These are phyloP conservation scores for Pythium utonaiense DNA, from an alignment of 352 stramenopile genomes.

Conservation along the genomic window DNA sequence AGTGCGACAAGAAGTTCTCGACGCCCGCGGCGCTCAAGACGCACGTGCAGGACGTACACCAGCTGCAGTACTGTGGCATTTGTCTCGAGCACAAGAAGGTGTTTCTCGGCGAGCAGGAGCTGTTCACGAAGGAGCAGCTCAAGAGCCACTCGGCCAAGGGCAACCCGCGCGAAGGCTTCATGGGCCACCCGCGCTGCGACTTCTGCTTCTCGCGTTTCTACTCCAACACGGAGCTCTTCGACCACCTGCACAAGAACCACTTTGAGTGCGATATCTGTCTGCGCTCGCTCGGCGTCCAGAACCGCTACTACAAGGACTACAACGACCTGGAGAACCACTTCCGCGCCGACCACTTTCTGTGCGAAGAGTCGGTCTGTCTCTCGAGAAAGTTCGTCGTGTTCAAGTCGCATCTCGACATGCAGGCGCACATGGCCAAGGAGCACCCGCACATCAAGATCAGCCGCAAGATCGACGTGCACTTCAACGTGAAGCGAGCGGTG, in stretches of 20 bases:
- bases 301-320: constrained; percentile 92
- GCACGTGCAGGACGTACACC: constrained; percentile 69
- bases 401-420: constrained; percentile 80
- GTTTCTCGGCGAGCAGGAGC: constrained; percentile 75
- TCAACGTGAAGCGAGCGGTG: constrained; percentile 63
- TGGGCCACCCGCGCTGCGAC: constrained; percentile 84
- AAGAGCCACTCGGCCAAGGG: constrained; percentile 77
- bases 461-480: constrained; percentile 86
- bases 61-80: constrained; percentile 76
- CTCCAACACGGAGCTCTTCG: constrained; percentile 83
- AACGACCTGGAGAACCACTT: constrained; percentile 90
- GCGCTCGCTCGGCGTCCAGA: constrained; percentile 68
- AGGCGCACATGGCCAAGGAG: constrained; percentile 74
- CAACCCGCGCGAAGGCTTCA: constrained; percentile 69
- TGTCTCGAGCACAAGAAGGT: constrained; percentile 89
- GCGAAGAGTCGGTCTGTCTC: constrained; percentile 79
- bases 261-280: constrained; percentile 91
- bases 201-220: constrained; percentile 89
- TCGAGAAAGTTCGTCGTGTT: constrained; percentile 90
- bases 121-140: constrained; percentile 74
- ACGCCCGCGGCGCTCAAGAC: constrained; percentile 64
- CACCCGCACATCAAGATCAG: constrained; percentile 85
- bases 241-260: constrained; percentile 90
- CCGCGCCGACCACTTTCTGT: constrained; percentile 85
- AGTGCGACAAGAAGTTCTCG: constrained; percentile 72